Base-by-base conservation (phyloP, 164 flowering plant genomes). In the Chimonanthus praecox region DNA sequence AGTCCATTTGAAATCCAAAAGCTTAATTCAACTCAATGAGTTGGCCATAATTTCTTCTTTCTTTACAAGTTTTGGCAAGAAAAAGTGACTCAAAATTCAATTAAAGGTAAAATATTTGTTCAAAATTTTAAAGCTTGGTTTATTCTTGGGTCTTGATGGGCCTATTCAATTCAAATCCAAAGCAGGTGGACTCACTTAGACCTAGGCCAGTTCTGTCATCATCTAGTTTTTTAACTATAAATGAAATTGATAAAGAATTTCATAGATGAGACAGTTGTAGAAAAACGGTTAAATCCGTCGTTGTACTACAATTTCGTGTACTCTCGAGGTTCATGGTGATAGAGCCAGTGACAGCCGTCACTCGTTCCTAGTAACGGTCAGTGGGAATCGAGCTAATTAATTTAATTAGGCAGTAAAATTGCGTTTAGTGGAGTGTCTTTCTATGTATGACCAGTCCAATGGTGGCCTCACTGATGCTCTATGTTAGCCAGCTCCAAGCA, bases 311-410 rank as follows among this genome's bases (percentile, higher is more conserved):
- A 63, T 7, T 33, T 20, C 44, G 9, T 6, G 66, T 20, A 44
- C 44, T 63, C 66, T 7, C 21, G 66, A 63, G 66, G 6, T 20
- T 4, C 44, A 20, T 20, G 33, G 44, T 6, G 33, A 21, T 50
- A n/a, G 16, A 6, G 58, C 33, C 33, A 43, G 69, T 66, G 20
- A 66, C 69, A 66, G 43, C 49, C n/a, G 66, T 45, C 69, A 44
- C 69, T 66, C n/a, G 49, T 44, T 44, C 45, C 48, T 13, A 45
- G 49, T 66, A 66, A 66, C 69, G 16, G 69, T 16, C 69, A 66
- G 69, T 63, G 66, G 66, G 13, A 63, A 63, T 13, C 44, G 66
- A 63, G 66, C 46, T 10, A n/a, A 10, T 54, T 54, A 10, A n/a
- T 54, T 54, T 54, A 54, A 54, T 54, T 54, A 54, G 60, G 5